Conservation (phyloP, 768 basidiomycete genomes). For the Calvatia gigantea region DNA sequence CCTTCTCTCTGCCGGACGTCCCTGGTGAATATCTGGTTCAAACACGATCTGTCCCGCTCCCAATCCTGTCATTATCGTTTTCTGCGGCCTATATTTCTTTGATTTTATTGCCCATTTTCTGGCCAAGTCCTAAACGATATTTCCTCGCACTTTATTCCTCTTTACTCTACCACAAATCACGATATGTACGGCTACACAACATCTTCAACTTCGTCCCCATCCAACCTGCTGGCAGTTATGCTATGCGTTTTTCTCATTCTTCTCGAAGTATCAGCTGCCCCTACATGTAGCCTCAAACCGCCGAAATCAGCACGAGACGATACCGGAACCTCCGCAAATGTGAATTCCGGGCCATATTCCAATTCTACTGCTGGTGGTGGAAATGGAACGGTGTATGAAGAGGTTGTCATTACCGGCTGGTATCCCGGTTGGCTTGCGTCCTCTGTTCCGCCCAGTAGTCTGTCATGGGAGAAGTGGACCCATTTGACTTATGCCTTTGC, state of each 20-base stretch:
- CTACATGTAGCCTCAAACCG: constrained; percentile 30
- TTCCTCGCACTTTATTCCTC: background rate
- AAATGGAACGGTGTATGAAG: background rate
- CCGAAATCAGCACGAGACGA: constrained; percentile 16
- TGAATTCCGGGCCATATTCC: background rate
- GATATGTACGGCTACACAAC: constrained; percentile 7
- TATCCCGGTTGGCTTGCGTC: constrained; percentile 7
- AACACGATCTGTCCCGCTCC: background rate
- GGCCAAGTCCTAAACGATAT: background rate
- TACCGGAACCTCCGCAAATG: background rate
- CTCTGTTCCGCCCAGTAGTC: constrained; percentile 24
- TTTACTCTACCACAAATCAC: background rate
- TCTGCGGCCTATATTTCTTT: background rate
- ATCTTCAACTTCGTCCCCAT: constrained; percentile 10
- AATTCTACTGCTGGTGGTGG: background rate
- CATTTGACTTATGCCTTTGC: constrained; percentile 45
- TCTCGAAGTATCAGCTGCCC: constrained; percentile 23
- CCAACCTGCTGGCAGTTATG: constrained; percentile 25
- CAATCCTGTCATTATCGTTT: background rate
- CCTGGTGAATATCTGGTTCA: background rate
- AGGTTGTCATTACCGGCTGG: constrained; percentile 3
- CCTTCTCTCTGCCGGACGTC: background rate
- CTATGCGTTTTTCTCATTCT: constrained; percentile 9
- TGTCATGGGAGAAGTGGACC: constrained; percentile 56
- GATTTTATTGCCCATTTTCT: background rate